Conservation (phyloP, 768 basidiomycete species). For the Pholiota conissans region DNA sequence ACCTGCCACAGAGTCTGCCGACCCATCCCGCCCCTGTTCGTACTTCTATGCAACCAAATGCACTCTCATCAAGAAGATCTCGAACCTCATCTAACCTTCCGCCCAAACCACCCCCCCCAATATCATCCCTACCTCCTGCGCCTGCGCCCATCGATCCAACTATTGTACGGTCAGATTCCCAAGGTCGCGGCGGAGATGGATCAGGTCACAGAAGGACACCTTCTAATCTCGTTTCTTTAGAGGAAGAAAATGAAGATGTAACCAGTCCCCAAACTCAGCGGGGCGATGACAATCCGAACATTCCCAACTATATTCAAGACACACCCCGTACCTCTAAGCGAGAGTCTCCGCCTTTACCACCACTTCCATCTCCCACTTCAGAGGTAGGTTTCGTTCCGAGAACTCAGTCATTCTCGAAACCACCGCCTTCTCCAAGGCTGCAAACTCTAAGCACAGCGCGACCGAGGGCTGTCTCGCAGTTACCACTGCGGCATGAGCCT, state of each 20-base stretch:
- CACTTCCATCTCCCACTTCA: slow-evolving; percentile 50
- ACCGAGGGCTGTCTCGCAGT: slow-evolving; percentile 58
- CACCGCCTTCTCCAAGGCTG: slow-evolving; percentile 52
- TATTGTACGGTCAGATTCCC: slow-evolving; percentile 27
- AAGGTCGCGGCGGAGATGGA: slow-evolving; percentile 33
- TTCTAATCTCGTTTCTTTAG: slow-evolving; percentile 60
- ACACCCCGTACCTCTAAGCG: slow-evolving; percentile 42
- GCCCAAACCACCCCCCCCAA: slow-evolving; percentile 66
- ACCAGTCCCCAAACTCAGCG: slow-evolving; percentile 19
- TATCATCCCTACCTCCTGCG: slow-evolving; percentile 59
- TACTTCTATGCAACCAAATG: slow-evolving; percentile 24
- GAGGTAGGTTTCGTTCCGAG: slow-evolving; percentile 32
- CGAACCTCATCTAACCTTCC: slow-evolving; percentile 60
- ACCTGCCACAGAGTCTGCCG: slow-evolving; percentile 29
- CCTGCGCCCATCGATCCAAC: slow-evolving; percentile 36
- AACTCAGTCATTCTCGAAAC: slow-evolving; percentile 30
- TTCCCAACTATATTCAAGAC: slow-evolving; percentile 35
- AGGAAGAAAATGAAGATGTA: slow-evolving; percentile 55
- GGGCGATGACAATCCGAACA: slow-evolving; percentile 19
- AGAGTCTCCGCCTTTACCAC: slow-evolving; percentile 69
- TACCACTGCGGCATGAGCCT: slow-evolving; percentile 38
- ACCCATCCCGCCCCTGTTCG: slow-evolving; percentile 28
- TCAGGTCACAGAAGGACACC: slow-evolving; percentile 39
- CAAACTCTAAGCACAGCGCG: slow-evolving; percentile 43
- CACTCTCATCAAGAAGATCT: slow-evolving; percentile 40